These are phyloP conservation scores for Collybia sp. DNA, from an alignment of 768 basidiomycete species.

Conservation along the genomic window DNA sequence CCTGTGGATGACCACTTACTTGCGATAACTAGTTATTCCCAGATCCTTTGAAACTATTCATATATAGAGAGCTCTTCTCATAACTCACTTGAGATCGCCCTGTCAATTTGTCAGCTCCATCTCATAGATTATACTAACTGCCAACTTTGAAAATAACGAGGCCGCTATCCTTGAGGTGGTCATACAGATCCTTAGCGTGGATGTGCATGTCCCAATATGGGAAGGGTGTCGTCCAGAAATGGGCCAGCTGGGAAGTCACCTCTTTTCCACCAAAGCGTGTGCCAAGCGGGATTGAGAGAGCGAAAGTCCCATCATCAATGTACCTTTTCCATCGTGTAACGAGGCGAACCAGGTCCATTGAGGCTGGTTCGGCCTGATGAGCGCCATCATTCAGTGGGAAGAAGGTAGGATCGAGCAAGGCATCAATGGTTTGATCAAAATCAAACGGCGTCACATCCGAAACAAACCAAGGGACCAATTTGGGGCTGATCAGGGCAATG, in stretches of 20 bases:
- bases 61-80: too few relatives aligned
- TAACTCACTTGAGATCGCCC: conserved; percentile 86
- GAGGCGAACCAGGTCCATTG: conserved; percentile 34
- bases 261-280: conserved; percentile 46
- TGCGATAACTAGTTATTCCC: conserved; percentile 58
- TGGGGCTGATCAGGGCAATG: conserved; percentile 54
- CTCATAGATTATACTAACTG: neutral
- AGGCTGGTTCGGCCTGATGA: conserved; percentile 11
- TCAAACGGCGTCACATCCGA: conserved; percentile 90
- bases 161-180: conserved; percentile 45
- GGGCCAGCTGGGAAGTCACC: conserved; percentile 21
- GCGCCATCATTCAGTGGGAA: conserved; percentile 27
- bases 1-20: conserved; percentile 42
- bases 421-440: conserved; percentile 55
- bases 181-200: conserved; percentile 47
- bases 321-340: conserved; percentile 70
- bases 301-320: conserved; percentile 66
- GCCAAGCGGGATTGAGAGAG: conserved; percentile 61
- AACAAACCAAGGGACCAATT: conserved; percentile 96
- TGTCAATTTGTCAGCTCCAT: conserved; percentile 17
- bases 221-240: conserved; percentile 72
- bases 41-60: too few relatives aligned
- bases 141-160: conserved; percentile 84
- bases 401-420: conserved; percentile 63
- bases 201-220: conserved; percentile 74